A percentile compares a stretch with the other conserved stretches of the same genome.
Conservation (phyloP, 306 rosid species). For the Rubus idaeus region DNA sequence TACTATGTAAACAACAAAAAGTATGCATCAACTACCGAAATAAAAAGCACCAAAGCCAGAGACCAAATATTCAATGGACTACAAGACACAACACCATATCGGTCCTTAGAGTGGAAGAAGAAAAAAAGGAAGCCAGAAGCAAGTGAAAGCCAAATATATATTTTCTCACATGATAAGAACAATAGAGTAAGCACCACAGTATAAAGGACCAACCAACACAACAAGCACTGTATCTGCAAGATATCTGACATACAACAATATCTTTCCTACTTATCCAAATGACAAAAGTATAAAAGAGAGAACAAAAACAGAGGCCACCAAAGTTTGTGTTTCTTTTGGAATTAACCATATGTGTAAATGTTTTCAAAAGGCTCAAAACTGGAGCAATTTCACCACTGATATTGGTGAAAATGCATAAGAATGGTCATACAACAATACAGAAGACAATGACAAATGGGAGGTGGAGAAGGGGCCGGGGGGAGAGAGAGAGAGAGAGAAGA, state of each 20-base stretch:
- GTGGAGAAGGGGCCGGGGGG: no score
- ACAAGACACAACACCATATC: background rate
- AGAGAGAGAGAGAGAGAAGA: no score
- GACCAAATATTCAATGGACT: background rate
- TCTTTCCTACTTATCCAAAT: background rate
- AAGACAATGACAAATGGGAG: background rate
- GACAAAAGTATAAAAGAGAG: background rate
- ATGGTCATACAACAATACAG: background rate
- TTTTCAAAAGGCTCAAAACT: background rate
- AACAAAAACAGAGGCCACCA: background rate
- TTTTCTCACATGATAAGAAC: background rate
- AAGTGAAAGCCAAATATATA: no score
- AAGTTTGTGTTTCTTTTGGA: background rate
- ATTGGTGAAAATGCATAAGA: background rate
- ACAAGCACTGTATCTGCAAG: background rate
- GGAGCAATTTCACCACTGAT: background rate
- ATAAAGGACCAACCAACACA: background rate
- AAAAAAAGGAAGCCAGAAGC: background rate
- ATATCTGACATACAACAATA: background rate
- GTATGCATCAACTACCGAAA: constrained; percentile 18
- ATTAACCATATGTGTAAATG: background rate
- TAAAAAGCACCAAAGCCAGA: background rate
- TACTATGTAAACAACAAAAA: constrained; percentile 5
- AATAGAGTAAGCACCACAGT: background rate
- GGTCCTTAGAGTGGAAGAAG: background rate